phyloP scores from a whole-genome alignment of 768 basidiomycete species.

The Suillus subaureus region DNA sequence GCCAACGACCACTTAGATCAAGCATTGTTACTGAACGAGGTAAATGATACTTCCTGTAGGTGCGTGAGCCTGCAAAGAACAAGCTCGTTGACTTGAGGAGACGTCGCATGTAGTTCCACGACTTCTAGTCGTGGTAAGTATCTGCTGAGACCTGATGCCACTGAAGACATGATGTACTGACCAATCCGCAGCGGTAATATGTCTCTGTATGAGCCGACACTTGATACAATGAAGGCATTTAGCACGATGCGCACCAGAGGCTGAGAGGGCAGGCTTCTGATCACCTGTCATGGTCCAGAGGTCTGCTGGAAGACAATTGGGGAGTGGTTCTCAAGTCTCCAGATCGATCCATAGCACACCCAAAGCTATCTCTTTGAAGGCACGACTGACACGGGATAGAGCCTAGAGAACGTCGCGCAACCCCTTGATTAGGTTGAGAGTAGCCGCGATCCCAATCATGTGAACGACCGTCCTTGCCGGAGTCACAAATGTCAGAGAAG shows the following conservation, averaged over 20 bases:
- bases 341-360: slow-evolving; percentile 17
- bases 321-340: slow-evolving; percentile 13
- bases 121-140: not conserved
- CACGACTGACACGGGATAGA: slow-evolving; percentile 8
- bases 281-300: not conserved
- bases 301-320: slow-evolving; percentile 13
- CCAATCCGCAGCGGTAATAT: slow-evolving; percentile 1
- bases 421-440: not conserved
- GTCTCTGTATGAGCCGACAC: not conserved
- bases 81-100: not conserved
- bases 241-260: not conserved
- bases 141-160: not conserved
- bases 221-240: not conserved
- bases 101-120: not conserved
- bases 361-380: slow-evolving; percentile 19
- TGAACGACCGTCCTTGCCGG: not conserved
- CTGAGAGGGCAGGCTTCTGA: not conserved
- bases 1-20: not conserved
- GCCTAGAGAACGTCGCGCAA: not conserved
- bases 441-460: not conserved
- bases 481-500: not conserved
- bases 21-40: not conserved
- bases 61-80: not conserved
- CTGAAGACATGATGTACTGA: not conserved
- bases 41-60: not conserved